Conservation (phyloP, 1,284 basidiomycete genomes). For the Prillingera fragicola region DNA sequence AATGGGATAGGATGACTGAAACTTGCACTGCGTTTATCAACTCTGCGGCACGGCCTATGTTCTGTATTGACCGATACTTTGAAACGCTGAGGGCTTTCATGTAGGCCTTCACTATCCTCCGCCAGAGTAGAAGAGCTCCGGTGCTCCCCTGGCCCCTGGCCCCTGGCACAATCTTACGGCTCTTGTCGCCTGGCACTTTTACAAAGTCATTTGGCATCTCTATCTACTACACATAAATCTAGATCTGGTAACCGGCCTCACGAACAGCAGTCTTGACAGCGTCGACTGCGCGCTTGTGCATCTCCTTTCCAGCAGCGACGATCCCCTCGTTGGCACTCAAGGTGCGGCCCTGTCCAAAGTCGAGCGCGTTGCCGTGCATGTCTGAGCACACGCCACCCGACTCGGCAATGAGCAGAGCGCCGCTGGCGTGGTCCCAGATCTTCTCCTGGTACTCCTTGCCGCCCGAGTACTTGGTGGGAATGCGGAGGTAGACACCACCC, state of each 20-base stretch:
- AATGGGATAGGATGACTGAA: too few relatives aligned
- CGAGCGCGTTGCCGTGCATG: slow-evolving; percentile 68
- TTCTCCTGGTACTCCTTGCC: slow-evolving; percentile 77
- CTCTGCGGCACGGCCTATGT: too few relatives aligned
- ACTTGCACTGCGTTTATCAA: too few relatives aligned
- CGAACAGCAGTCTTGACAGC: slow-evolving; percentile 66
- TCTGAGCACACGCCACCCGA: slow-evolving; percentile 83
- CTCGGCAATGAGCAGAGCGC: slow-evolving; percentile 77
- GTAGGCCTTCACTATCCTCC: too few relatives aligned
- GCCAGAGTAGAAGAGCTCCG: too few relatives aligned
- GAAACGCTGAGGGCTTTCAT: too few relatives aligned
- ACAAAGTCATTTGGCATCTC: too few relatives aligned
- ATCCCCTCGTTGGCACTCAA: slow-evolving; percentile 83
- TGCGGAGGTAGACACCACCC: slow-evolving; percentile 81
- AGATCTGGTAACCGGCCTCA: slow-evolving; percentile 39
- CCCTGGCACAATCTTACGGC: too few relatives aligned
- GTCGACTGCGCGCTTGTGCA: slow-evolving; percentile 64
- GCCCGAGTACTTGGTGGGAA: slow-evolving; percentile 62
- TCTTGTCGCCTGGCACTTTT: too few relatives aligned
- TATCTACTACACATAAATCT: too few relatives aligned
- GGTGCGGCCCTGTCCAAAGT: slow-evolving; percentile 83
- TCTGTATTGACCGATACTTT: too few relatives aligned
- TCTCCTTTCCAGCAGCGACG: slow-evolving; percentile 64
- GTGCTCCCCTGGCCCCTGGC: too few relatives aligned
- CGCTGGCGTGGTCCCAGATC: slow-evolving; percentile 95